A percentile compares a stretch with the other conserved stretches of the same genome.
Conservation (phyloP, 2,329 filamentous ascomycete genomes). For the Geosmithia flava region DNA sequence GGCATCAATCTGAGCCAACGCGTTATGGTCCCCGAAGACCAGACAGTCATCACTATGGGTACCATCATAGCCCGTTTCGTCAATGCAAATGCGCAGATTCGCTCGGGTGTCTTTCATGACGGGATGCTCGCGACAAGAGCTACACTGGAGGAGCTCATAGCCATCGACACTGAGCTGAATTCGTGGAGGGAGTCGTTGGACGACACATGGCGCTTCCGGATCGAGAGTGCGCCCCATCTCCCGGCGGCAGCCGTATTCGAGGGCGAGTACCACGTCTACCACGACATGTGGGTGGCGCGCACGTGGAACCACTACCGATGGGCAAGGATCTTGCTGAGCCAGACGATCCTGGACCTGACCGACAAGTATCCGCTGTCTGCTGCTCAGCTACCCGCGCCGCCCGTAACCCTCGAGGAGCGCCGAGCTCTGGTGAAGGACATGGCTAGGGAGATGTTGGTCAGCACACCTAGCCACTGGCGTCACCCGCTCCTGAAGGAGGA, state of each 20-base stretch:
- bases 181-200: conserved; percentile 22
- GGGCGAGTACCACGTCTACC: conserved; percentile 41
- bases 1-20: conserved; percentile 25
- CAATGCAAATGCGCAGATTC: conserved; percentile 21
- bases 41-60: conserved; percentile 27
- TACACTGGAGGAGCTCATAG: conserved; percentile 24
- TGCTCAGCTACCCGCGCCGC: conserved; percentile 13
- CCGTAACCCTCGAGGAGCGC: conserved; percentile 16
- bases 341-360: conserved; percentile 31
- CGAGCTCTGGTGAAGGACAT: conserved; percentile 22
- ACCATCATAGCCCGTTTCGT: conserved; percentile 25
- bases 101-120: conserved; percentile 22
- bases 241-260: conserved; percentile 33
- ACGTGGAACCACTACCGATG: conserved; percentile 50
- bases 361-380: conserved; percentile 25
- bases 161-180: conserved; percentile 24
- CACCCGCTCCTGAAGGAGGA: conserved; percentile 30
- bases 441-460: conserved; percentile 30
- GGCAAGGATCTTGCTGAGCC: conserved; percentile 38
- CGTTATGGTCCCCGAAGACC: conserved; percentile 21
- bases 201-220: conserved; percentile 23
- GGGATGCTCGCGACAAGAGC: conserved; percentile 18
- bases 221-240: conserved; percentile 15
- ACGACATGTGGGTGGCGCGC: conserved; percentile 37
- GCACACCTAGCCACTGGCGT: conserved; percentile 37